phyloP scores from a whole-genome alignment of 139 green algal genomes.

The Chlorella sp. region DNA sequence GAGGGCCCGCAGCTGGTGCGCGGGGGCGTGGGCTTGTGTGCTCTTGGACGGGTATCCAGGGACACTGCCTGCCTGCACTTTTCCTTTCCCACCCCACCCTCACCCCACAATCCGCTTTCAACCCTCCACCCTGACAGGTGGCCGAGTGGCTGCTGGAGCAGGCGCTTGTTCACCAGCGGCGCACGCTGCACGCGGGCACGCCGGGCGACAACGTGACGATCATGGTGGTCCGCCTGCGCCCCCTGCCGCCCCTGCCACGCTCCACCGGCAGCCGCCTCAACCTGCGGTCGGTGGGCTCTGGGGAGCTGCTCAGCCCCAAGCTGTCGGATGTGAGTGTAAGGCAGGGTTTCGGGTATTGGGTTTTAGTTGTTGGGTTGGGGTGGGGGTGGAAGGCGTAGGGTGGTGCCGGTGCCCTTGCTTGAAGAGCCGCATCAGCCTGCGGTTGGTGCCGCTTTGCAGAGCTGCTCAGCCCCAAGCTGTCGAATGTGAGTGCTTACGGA shows the following conservation, averaged over 20 bases:
- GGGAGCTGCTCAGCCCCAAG: slow-evolving; percentile 24
- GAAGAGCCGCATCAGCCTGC: not conserved
- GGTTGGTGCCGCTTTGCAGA: not conserved
- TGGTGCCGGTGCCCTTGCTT: too few species aligned
- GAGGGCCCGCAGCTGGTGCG: slow-evolving; percentile 8
- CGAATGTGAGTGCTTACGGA: too few species aligned
- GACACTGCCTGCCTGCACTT: not conserved
- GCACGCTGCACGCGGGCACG: slow-evolving; percentile 32
- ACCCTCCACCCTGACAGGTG: not conserved
- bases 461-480: too few species aligned
- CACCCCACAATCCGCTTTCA: too few species aligned
- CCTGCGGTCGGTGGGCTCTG: slow-evolving; percentile 4
- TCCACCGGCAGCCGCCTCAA: slow-evolving; percentile 36
- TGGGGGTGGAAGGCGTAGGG: too few species aligned
- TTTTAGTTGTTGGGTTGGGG: not conserved
- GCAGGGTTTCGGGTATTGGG: not conserved
- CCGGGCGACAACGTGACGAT: slow-evolving; percentile 53
- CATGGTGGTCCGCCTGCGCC: slow-evolving; percentile 35
- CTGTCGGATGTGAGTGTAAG: not conserved
- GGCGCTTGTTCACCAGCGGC: slow-evolving; percentile 31
- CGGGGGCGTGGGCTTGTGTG: not conserved
- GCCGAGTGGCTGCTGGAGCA: slow-evolving; percentile 46
- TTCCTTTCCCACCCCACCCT: not conserved
- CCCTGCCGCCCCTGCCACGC: slow-evolving; percentile 37
- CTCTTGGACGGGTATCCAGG: not conserved